Evolutionary conservation across 305 asterid species (phyloP).

Genomic region (Fraxinus xanthoxyloides): DNA sequence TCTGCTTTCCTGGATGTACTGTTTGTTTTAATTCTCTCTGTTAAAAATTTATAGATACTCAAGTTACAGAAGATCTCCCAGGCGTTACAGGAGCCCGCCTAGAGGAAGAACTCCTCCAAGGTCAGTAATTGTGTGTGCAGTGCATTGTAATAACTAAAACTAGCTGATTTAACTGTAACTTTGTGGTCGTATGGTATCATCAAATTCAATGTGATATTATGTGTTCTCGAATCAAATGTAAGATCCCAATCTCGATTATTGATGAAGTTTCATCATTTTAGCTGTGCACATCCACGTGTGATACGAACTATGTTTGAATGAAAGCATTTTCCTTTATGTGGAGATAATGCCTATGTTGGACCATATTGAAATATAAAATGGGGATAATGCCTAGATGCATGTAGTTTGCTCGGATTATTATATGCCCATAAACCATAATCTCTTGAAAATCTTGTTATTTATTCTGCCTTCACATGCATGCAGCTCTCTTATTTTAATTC

Average conservation of each 20-base stretch:
- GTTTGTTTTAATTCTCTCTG: background rate
- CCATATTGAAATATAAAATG: background rate
- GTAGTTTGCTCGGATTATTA: background rate
- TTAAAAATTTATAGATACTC: slow-evolving; percentile 47
- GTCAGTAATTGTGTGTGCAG: slow-evolving; percentile 24
- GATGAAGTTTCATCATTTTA: background rate
- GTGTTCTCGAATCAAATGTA: background rate
- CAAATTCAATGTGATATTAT: background rate
- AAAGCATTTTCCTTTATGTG: background rate
- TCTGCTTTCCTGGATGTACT: background rate
- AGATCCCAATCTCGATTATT: background rate
- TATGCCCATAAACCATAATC: background rate
- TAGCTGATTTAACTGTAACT: background rate
- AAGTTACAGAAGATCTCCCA: slow-evolving; percentile 86
- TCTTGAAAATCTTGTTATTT: background rate
- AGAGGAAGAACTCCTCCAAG: slow-evolving; percentile 89
- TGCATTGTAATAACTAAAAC: background rate
- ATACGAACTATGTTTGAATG: background rate
- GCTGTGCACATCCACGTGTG: background rate
- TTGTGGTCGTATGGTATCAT: background rate
- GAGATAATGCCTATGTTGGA: background rate
- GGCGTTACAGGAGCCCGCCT: slow-evolving; percentile 92
- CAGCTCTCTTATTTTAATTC: background rate
- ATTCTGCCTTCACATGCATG: background rate
- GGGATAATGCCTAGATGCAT: background rate